Conservation (phyloP, 2,329 filamentous ascomycete genomes). For the Aplosporella prunicola region DNA sequence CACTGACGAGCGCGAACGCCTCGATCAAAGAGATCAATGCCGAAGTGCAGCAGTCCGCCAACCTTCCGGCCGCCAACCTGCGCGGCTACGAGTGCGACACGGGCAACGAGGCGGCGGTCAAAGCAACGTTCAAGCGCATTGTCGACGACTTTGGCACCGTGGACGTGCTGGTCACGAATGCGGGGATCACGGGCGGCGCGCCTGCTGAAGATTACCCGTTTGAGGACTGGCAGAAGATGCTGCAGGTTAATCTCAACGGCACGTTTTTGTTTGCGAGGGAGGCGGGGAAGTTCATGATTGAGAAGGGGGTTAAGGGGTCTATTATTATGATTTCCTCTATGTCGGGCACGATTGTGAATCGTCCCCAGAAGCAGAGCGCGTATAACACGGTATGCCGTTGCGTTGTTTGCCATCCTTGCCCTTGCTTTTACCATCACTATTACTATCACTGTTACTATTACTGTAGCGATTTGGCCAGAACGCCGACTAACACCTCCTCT, state of each 20-base stretch:
- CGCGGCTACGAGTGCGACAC: conserved; percentile 32
- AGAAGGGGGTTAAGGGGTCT: conserved; percentile 20
- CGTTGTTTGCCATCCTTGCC: too few relatives aligned
- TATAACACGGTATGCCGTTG: conserved; percentile 27
- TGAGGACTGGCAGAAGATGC: conserved; percentile 65
- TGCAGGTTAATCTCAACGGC: conserved; percentile 74
- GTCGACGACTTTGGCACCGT: conserved; percentile 27
- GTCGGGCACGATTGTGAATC: conserved; percentile 23
- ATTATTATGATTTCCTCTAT: conserved; percentile 20
- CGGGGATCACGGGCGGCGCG: conserved; percentile 30
- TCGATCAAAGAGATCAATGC: background rate
- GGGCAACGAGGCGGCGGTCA: conserved; percentile 27
- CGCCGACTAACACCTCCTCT: too few relatives aligned
- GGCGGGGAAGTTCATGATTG: conserved; percentile 28
- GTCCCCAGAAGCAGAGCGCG: conserved; percentile 29
- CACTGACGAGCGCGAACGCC: conserved; percentile 7
- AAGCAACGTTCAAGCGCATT: conserved; percentile 25
- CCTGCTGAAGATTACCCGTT: conserved; percentile 65
- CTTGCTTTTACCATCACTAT: background rate
- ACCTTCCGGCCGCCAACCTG: conserved; percentile 22
- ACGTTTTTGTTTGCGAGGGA: conserved; percentile 67
- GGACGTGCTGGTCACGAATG: conserved; percentile 33
- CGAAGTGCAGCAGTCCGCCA: too few relatives aligned
- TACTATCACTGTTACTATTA: background rate
- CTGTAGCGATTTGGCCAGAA: too few relatives aligned